A percentile compares a stretch with the other conserved stretches of the same genome.
phyloP scores from a whole-genome alignment of 2,329 filamentous ascomycete genomes.

The Ophiosphaerella korrae region DNA sequence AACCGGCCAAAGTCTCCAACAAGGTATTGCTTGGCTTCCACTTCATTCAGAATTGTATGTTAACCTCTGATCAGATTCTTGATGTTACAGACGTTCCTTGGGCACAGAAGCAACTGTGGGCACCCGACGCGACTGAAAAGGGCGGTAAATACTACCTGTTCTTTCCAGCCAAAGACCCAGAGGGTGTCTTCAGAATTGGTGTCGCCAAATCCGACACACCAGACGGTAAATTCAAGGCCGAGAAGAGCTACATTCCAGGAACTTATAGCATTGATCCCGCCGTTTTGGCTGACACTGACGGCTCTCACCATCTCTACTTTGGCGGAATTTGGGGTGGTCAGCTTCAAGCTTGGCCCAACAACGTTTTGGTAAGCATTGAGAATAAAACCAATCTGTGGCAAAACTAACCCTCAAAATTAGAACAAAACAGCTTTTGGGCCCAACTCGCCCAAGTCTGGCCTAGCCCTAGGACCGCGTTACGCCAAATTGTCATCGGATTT shows the following conservation, averaged over 20 bases:
- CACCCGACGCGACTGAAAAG: conserved; percentile 71
- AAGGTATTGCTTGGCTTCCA: conserved; percentile 58
- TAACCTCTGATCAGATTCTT: conserved; percentile 1
- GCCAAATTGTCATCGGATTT: conserved; percentile 68
- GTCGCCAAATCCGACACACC: conserved; percentile 68
- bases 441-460: conserved; percentile 31
- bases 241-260: conserved; percentile 66
- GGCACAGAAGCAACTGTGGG: conserved; percentile 79
- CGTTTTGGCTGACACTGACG: conserved; percentile 71
- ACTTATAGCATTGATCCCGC: conserved; percentile 78
- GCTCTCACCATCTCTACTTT: conserved; percentile 70
- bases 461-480: conserved; percentile 68
- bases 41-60: neutral
- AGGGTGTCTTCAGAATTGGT: conserved; percentile 73
- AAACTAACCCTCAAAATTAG: conserved; percentile 12
- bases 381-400: neutral
- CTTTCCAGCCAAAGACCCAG: conserved; percentile 73
- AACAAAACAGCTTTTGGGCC: conserved; percentile 10
- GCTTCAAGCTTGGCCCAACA: conserved; percentile 71
- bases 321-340: conserved; percentile 81
- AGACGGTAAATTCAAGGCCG: conserved; percentile 70
- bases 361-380: conserved; percentile 59
- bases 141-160: conserved; percentile 74
- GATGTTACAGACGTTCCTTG: conserved; percentile 65
- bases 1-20: conserved; percentile 71